phyloP scores from a whole-genome alignment of 2,329 filamentous ascomycete species.

The Exserohilum turcica region DNA sequence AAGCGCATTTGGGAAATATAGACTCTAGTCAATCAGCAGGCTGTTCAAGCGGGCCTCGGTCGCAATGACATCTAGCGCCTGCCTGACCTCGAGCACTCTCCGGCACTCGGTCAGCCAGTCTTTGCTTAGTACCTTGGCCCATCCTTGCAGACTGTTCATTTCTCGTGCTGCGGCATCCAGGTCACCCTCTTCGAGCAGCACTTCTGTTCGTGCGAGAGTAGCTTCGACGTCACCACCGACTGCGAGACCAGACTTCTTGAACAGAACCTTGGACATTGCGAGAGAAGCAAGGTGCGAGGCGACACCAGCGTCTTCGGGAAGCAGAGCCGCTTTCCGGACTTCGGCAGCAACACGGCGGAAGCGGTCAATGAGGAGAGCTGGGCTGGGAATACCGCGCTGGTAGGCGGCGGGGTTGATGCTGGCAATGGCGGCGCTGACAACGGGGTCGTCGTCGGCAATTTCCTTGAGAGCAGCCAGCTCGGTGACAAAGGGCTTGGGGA shows the following conservation, averaged over 20 bases:
- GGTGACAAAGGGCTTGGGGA: constrained; percentile 83
- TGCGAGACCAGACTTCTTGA: constrained; percentile 81
- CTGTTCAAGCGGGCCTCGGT: constrained; percentile 89
- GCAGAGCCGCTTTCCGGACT: constrained; percentile 89
- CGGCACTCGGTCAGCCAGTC: constrained; percentile 93
- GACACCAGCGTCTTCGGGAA: constrained; percentile 92
- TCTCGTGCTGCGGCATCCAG: constrained; percentile 89
- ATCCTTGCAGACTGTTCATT: constrained; percentile 90
- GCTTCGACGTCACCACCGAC: constrained; percentile 91
- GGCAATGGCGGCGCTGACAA: constrained; percentile 92
- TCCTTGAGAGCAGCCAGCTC: constrained; percentile 96
- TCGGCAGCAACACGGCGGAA: constrained; percentile 92
- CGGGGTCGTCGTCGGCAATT: constrained; percentile 79
- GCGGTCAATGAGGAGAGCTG: constrained; percentile 87
- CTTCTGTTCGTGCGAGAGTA: constrained; percentile 86
- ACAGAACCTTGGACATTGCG: constrained; percentile 89
- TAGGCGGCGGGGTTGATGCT: constrained; percentile 94
- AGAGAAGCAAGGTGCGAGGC: constrained; percentile 91
- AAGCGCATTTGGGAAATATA: constrained; percentile 3
- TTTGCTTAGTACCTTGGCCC: constrained; percentile 92
- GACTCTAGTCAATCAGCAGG: constrained; percentile 73
- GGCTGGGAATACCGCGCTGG: constrained; percentile 84
- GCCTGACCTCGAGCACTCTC: constrained; percentile 90
- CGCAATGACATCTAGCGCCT: constrained; percentile 93
- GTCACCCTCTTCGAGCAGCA: constrained; percentile 88